Conservation (phyloP, 2,329 filamentous ascomycete species). For the Ophiocordyceps camponoti-leonardi region DNA sequence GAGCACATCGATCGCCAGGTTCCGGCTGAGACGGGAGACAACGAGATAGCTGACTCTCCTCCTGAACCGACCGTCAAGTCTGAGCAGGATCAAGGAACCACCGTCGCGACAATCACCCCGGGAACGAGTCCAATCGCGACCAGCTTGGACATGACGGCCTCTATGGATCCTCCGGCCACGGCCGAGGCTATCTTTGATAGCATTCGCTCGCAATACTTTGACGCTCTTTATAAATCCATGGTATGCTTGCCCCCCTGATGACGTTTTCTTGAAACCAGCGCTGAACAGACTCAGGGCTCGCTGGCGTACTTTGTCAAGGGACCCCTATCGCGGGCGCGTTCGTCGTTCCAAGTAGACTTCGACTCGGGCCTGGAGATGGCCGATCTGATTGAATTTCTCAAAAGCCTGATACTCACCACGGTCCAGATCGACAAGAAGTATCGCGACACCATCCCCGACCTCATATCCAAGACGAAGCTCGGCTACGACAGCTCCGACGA, state of each 20-base stretch:
- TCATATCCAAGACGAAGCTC: constrained; percentile 40
- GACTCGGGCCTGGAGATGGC: constrained; percentile 41
- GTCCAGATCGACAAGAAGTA: constrained; percentile 65
- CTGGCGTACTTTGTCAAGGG: constrained; percentile 75
- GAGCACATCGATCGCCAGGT: constrained; percentile 9
- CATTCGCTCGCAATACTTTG: constrained; percentile 40
- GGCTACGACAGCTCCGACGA: constrained; percentile 38
- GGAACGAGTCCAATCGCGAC: neutral
- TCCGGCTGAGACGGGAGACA: constrained; percentile 4
- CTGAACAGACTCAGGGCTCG: constrained; percentile 38
- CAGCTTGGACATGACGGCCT: constrained; percentile 1
- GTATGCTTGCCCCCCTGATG: constrained; percentile 16
- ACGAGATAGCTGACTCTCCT: constrained; percentile 6
- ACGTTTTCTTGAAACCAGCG: constrained; percentile 12
- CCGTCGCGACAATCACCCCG: neutral
- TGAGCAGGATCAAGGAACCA: constrained; percentile 4
- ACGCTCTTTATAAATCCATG: constrained; percentile 45
- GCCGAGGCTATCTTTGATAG: constrained; percentile 38
- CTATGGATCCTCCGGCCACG: constrained; percentile 17
- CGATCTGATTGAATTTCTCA: constrained; percentile 52
- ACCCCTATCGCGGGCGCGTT: constrained; percentile 57
- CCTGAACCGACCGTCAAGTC: constrained; percentile 4
- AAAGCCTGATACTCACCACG: constrained; percentile 47
- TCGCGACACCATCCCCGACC: constrained; percentile 47
- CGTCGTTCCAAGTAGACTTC: constrained; percentile 47